Percentiles rank a stretch among this genome's conserved stretches.
These are phyloP conservation scores for Dryas octopetala DNA, from an alignment of 306 rosid species.

Conservation along the genomic window DNA sequence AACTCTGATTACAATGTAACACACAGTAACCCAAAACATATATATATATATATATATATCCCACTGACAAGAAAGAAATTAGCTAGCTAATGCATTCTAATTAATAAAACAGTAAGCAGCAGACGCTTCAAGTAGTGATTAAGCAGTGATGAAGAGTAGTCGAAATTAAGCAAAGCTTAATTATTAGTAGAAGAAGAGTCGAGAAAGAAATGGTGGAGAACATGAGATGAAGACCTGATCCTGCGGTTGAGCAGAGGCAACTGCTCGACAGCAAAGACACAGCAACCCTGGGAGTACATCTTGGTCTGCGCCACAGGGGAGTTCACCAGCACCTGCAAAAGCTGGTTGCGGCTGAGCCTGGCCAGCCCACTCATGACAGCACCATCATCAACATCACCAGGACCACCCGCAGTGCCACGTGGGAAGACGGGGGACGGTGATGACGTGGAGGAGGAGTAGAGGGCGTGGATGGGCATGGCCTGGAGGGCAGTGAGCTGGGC, in stretches of 20 bases:
- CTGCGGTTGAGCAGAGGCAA: slow-evolving; percentile 31
- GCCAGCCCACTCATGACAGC: slow-evolving; percentile 41
- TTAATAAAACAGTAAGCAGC: too few species aligned
- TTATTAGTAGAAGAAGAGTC: too few species aligned
- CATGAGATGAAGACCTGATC: not conserved
- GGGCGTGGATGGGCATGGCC: slow-evolving; percentile 55
- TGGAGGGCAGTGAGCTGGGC: slow-evolving; percentile 60
- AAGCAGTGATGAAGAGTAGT: too few species aligned
- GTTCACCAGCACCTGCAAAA: slow-evolving; percentile 66
- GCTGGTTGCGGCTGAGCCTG: slow-evolving; percentile 60
- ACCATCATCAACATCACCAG: not conserved
- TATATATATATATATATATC: too few species aligned
- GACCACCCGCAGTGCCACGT: not conserved
- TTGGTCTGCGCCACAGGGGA: slow-evolving; percentile 73
- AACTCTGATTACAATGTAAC: too few species aligned
- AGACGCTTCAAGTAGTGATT: too few species aligned
- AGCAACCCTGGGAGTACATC: slow-evolving; percentile 56
- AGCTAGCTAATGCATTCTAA: too few species aligned
- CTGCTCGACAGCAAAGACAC: slow-evolving; percentile 72
- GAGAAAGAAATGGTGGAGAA: not conserved
- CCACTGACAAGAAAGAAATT: too few species aligned
- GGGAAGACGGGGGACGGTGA: too few species aligned
- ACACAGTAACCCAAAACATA: too few species aligned
- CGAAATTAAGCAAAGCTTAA: too few species aligned
- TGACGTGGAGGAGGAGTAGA: not conserved